Evolutionary conservation across 495 filamentous ascomycete genomes (phyloP), one percentile per base, ranked within the genome.

Genomic region (Filosporella fistucella): DNA sequence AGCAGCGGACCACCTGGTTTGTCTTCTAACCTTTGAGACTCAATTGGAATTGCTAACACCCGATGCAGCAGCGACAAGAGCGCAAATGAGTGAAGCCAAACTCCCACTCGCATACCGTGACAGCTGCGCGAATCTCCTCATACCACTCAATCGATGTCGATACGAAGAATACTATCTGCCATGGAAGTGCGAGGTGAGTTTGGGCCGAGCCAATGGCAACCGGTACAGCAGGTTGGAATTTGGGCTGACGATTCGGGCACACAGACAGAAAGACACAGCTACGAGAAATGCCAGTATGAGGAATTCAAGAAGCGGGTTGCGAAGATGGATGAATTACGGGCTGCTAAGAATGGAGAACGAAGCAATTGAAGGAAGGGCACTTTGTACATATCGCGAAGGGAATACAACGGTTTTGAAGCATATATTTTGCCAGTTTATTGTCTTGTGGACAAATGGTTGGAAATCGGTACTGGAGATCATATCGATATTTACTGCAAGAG

Each of bases 251-350:
- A 20, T 55, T 13, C 4, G 20, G 14, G 12, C 6, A 11, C 32
- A 43, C 58, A 96, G 93, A 78, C 86, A 62, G 93, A 98, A 75
- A 76, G 93, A 75, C 93, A 98, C 68, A 82, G 78, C 60, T 98
- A 98, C 72, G 93, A 98, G 63, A 97, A 96, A 66, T 98, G 93
- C 81, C 93, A 98, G 60, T 98, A 98, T 72, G 85, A 84, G 32
- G 93, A 96, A 63, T 98, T 98, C 77, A 95, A 95, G 82, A 90
- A 89, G 77, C 85, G 93, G 25, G 93, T 98, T 47, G 86, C 86
- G 48, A 96, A 94, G 82, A 98, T 98, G 94, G 81, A 96, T 59
- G 93, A 98, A 74, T 70, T 98, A 48, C 78, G 90, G 57, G 89
- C 77, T 38, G 82, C 85, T 28, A 97, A 95, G 79, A 85, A 75